phyloP scores from a whole-genome alignment of 306 rosid species.

The Amphicarpaea edgeworthii region DNA sequence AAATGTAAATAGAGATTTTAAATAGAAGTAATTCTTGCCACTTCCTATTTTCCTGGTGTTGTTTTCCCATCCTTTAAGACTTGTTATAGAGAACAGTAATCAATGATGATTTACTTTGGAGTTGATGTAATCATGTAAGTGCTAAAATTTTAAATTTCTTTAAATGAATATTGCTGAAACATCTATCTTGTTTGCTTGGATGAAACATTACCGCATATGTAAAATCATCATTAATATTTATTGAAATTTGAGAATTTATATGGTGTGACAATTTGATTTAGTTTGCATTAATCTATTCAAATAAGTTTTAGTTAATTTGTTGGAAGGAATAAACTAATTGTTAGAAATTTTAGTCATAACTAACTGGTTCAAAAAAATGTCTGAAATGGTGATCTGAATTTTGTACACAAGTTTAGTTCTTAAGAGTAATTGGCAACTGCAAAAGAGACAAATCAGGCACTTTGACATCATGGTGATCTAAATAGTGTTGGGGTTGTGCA shows the following conservation, averaged over 20 bases:
- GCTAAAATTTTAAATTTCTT: conserved; percentile 17
- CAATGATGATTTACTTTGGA: conserved; percentile 3
- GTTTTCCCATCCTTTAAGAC: conserved; percentile 17
- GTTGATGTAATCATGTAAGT: conserved; percentile 11
- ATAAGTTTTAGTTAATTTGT: no score
- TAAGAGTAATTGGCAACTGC: not conserved
- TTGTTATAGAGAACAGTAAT: conserved; percentile 6
- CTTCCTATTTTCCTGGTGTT: conserved; percentile 33
- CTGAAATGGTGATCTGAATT: no score
- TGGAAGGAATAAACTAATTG: no score
- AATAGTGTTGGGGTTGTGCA: not conserved
- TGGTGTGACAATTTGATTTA: no score
- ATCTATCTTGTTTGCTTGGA: no score
- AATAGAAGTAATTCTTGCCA: conserved; percentile 30
- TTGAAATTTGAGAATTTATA: no score
- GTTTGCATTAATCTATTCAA: no score
- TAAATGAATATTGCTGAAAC: not conserved
- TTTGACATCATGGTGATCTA: not conserved
- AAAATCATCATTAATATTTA: no score
- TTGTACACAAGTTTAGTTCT: not conserved
- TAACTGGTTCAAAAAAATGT: no score
- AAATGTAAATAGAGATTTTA: conserved; percentile 37
- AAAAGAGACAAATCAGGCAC: not conserved
- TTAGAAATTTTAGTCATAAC: no score
- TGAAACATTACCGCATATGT: no score